These are phyloP conservation scores for Tilletia caries DNA, from an alignment of 1,284 basidiomycete genomes.

Conservation along the genomic window DNA sequence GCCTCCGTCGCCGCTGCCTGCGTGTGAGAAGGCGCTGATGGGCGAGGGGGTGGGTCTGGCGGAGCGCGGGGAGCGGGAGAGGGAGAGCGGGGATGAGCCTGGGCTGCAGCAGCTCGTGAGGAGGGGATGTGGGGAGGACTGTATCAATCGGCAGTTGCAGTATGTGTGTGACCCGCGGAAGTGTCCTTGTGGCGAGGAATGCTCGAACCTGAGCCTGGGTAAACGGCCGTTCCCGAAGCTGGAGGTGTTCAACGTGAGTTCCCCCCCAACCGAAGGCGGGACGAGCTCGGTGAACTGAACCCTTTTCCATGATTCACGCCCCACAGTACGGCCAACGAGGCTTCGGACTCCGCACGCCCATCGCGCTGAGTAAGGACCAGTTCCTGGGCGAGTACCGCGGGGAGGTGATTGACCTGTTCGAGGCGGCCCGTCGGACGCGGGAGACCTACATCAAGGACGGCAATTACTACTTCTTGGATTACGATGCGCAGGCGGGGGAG, in stretches of 20 bases:
- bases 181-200: constrained; percentile 41
- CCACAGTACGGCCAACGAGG: constrained; percentile 42
- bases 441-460: constrained; percentile 39
- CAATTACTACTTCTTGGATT: constrained; percentile 47
- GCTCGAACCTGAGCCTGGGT: constrained; percentile 45
- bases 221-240: constrained; percentile 33
- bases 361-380: constrained; percentile 31
- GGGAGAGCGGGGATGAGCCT: not conserved
- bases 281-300: too few species aligned
- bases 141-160: constrained; percentile 44
- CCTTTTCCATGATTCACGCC: not conserved
- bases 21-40: not conserved
- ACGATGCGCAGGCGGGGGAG: constrained; percentile 46
- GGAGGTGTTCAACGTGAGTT: constrained; percentile 28
- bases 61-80: too few species aligned
- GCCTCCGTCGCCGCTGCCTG: constrained; percentile 15
- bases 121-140: constrained; percentile 32
- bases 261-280: too few species aligned
- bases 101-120: not conserved
- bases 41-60: not conserved
- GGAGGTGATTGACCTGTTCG: constrained; percentile 41
- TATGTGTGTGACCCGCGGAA: constrained; percentile 42
- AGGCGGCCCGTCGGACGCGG: constrained; percentile 35
- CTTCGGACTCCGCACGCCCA: constrained; percentile 40
- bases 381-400: constrained; percentile 50